Percentiles rank a stretch among this genome's conserved stretches.
Evolutionary conservation across 2,329 filamentous ascomycete genomes (phyloP).

Genomic region (Epichloe gansuensis): DNA sequence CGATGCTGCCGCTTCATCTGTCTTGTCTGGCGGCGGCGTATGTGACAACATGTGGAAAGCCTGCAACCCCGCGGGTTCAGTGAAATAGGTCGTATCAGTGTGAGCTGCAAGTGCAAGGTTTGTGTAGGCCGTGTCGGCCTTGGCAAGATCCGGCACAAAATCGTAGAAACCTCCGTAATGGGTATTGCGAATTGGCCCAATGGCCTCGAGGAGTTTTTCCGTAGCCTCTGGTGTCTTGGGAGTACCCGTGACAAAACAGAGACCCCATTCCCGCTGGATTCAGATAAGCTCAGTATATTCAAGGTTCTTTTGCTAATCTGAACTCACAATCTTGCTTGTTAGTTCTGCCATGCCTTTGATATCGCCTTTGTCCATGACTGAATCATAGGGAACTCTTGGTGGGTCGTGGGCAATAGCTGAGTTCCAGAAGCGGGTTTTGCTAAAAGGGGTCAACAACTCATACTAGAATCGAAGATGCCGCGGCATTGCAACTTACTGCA

Average conservation of each 20-base stretch:
- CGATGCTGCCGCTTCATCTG: slow-evolving; percentile 17
- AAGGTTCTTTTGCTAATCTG: not conserved
- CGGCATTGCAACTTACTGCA: slow-evolving; percentile 2
- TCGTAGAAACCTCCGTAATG: slow-evolving; percentile 78
- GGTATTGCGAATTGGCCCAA: slow-evolving; percentile 78
- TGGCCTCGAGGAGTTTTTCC: slow-evolving; percentile 61
- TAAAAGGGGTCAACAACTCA: not conserved
- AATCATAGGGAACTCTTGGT: slow-evolving; percentile 47
- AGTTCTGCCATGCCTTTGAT: slow-evolving; percentile 44
- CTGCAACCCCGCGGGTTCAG: slow-evolving; percentile 80
- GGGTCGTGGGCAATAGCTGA: slow-evolving; percentile 26
- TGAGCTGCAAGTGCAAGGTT: slow-evolving; percentile 71
- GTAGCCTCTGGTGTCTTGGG: slow-evolving; percentile 59
- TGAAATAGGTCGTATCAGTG: slow-evolving; percentile 95
- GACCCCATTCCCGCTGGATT: slow-evolving; percentile 52
- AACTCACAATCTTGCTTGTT: slow-evolving; percentile 50
- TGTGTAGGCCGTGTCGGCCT: slow-evolving; percentile 87
- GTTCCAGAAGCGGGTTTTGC: slow-evolving; percentile 14
- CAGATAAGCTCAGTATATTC: slow-evolving; percentile 1
- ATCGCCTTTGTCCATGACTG: slow-evolving; percentile 41
- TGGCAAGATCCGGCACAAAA: slow-evolving; percentile 78
- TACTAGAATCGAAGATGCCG: not conserved
- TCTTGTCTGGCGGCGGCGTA: slow-evolving; percentile 29
- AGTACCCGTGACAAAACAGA: slow-evolving; percentile 63
- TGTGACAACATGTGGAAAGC: slow-evolving; percentile 83